phyloP scores from a whole-genome alignment of 1,284 basidiomycete genomes.

The Mycena sp. region DNA sequence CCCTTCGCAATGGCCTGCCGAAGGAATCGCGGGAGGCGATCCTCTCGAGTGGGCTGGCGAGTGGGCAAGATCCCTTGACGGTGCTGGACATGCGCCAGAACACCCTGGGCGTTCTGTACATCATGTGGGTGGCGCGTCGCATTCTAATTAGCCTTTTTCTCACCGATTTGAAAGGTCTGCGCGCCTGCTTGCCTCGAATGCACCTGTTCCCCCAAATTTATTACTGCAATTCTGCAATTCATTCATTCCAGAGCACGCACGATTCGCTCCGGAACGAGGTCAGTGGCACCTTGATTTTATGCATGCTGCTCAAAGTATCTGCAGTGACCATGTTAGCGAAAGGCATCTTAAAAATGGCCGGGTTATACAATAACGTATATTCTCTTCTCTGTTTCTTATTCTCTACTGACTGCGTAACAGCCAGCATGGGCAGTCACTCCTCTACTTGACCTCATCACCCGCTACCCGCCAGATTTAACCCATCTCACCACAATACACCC shows the following conservation, averaged over 20 bases:
- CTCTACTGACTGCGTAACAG: slow-evolving; percentile 45
- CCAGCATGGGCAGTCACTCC: slow-evolving; percentile 59
- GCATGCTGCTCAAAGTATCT: not conserved
- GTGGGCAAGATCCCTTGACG: slow-evolving; percentile 68
- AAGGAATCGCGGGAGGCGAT: slow-evolving; percentile 60
- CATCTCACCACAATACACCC: slow-evolving; percentile 77
- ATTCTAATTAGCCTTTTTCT: not conserved
- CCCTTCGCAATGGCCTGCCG: slow-evolving; percentile 51
- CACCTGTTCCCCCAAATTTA: slow-evolving; percentile 25
- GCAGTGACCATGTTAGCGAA: slow-evolving; percentile 61
- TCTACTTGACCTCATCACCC: slow-evolving; percentile 63
- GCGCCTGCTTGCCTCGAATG: slow-evolving; percentile 52
- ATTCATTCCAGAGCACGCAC: slow-evolving; percentile 69
- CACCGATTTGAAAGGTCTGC: slow-evolving; percentile 54
- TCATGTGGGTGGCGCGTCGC: slow-evolving; percentile 62
- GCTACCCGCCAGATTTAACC: slow-evolving; percentile 64
- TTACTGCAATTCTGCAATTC: slow-evolving; percentile 64
- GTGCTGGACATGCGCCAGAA: slow-evolving; percentile 63
- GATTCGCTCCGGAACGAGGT: slow-evolving; percentile 75
- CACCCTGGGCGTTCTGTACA: slow-evolving; percentile 72
- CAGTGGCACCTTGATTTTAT: slow-evolving; percentile 17
- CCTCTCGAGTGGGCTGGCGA: slow-evolving; percentile 56
- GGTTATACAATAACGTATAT: slow-evolving; percentile 52
- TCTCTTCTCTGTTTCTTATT: not conserved
- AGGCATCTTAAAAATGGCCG: slow-evolving; percentile 52